Base-by-base conservation (phyloP, 2,329 filamentous ascomycete species). In the Aspergillus sp. region DNA sequence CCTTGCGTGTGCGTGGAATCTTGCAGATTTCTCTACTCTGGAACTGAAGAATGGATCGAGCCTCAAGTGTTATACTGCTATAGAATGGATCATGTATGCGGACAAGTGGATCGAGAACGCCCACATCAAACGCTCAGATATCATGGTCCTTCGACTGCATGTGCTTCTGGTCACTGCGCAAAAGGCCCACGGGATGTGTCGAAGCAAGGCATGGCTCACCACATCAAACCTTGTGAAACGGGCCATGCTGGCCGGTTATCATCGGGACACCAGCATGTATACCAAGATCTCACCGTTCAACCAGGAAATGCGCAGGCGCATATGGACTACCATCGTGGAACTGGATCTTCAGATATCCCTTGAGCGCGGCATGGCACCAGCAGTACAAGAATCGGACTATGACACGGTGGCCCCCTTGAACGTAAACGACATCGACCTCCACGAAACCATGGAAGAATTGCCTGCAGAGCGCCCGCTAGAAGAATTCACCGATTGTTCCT, bases 91-190 rank as follows among this genome's bases (percentile, higher is more conserved):
- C 58, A 85, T 88, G 49, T 96, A 98, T 87, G 91, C 92, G 3
- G 93, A 97, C 71, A 86, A 87, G 2, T 89, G 97, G 59, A 80
- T 98, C 41, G 90, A 96, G 68, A 89, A 93, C 68, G 90, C 92
- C 1, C 85, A 78, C 46, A 77, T 81, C 44, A 86, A 85, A 65
- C 79, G 82, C 15, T 76, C 82, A 3, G 80, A 79, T 2, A 71
- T 83, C 2, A 70, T 67, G 2, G 75, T 79, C 56, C 78, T 84
- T 41, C 82, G 84, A 35, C 70, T 84, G 3, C 76, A 80, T 14
- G 80, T 82, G 52, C 69, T 86, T 21, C 67, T 82, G 11, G 68
- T 82, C 6, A 71, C 84, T 6, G 80, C 82, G 0, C 80, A 79
- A 55, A 77, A 80, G 40, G 74, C 73, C 3, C 81, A 80, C 55